A percentile compares a stretch with the other conserved stretches of the same genome.
Conservation (phyloP, 208 protist genomes). For the Leishmania turanica region DNA sequence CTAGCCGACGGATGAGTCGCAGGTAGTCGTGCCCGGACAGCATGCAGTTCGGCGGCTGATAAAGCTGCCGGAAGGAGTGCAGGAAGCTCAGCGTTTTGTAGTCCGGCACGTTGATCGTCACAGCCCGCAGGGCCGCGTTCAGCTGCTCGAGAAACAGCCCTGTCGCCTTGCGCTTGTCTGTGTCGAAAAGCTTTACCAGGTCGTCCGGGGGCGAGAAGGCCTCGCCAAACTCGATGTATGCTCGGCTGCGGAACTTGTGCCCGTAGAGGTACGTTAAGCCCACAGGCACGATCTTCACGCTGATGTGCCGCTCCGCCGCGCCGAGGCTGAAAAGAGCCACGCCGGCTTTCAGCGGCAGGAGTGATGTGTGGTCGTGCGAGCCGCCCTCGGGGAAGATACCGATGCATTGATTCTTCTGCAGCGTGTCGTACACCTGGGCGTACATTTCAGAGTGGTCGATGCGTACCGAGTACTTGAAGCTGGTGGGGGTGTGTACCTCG, state of each 20-base stretch:
- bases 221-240: slow-evolving; percentile 90
- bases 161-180: slow-evolving; percentile 83
- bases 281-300: slow-evolving; percentile 87
- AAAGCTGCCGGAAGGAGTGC: slow-evolving; percentile 89
- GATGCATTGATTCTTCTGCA: slow-evolving; percentile 85
- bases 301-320: slow-evolving; percentile 81
- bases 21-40: slow-evolving; percentile 83
- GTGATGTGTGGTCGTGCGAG: slow-evolving; percentile 93
- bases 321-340: slow-evolving; percentile 94
- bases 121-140: slow-evolving; percentile 72
- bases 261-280: slow-evolving; percentile 94
- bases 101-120: slow-evolving; percentile 93
- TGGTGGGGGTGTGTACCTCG: slow-evolving; percentile 37
- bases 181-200: slow-evolving; percentile 69
- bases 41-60: slow-evolving; percentile 82
- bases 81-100: slow-evolving; percentile 90
- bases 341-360: slow-evolving; percentile 95
- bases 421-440: slow-evolving; percentile 87
- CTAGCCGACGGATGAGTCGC: slow-evolving; percentile 83
- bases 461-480: slow-evolving; percentile 79
- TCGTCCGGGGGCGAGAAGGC: slow-evolving; percentile 77
- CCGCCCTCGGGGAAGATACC: slow-evolving; percentile 97
- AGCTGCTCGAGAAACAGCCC: slow-evolving; percentile 83
- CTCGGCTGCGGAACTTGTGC: slow-evolving; percentile 91
- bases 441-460: slow-evolving; percentile 94